Percentiles rank a stretch among this genome's conserved stretches.
phyloP scores from a whole-genome alignment of 495 filamentous ascomycete genomes.

The Rhizodiscina lignyota region DNA sequence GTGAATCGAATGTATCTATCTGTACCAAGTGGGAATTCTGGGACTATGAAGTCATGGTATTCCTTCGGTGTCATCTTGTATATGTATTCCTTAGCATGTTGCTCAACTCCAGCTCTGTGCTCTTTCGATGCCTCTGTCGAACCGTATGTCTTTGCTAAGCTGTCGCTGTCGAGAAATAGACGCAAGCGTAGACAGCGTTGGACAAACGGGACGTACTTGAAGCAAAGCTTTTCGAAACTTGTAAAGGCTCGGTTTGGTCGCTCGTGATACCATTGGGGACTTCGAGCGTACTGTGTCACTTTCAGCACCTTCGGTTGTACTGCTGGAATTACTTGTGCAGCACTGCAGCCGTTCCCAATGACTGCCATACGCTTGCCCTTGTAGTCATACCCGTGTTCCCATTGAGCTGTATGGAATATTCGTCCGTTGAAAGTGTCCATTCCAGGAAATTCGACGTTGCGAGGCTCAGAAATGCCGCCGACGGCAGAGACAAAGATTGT shows the following conservation, averaged over 20 bases:
- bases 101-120: slow-evolving; percentile 5
- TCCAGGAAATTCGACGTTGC: slow-evolving; percentile 25
- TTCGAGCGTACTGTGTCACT: slow-evolving; percentile 22
- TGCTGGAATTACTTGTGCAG: slow-evolving; percentile 26
- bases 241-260: slow-evolving; percentile 14
- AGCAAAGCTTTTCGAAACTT: slow-evolving; percentile 13
- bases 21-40: slow-evolving; percentile 21
- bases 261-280: slow-evolving; percentile 23
- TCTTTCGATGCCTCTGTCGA: slow-evolving; percentile 4
- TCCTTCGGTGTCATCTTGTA: slow-evolving; percentile 20
- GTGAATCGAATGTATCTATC: too few relatives aligned
- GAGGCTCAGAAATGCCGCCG: slow-evolving; percentile 7
- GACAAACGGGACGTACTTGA: slow-evolving; percentile 15
- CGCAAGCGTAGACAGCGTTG: slow-evolving; percentile 11
- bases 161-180: slow-evolving; percentile 17
- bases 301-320: slow-evolving; percentile 13
- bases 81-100: slow-evolving; percentile 19
- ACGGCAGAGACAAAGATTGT: slow-evolving; percentile 15
- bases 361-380: slow-evolving; percentile 38
- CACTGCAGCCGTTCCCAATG: slow-evolving; percentile 44
- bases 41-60: slow-evolving; percentile 26
- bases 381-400: slow-evolving; percentile 30
- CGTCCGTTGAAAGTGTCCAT: slow-evolving; percentile 35
- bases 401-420: slow-evolving; percentile 42
- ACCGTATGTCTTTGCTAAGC: slow-evolving; percentile 13